Conservation (phyloP, 495 filamentous ascomycete species). For the Neurospora cerealis region DNA sequence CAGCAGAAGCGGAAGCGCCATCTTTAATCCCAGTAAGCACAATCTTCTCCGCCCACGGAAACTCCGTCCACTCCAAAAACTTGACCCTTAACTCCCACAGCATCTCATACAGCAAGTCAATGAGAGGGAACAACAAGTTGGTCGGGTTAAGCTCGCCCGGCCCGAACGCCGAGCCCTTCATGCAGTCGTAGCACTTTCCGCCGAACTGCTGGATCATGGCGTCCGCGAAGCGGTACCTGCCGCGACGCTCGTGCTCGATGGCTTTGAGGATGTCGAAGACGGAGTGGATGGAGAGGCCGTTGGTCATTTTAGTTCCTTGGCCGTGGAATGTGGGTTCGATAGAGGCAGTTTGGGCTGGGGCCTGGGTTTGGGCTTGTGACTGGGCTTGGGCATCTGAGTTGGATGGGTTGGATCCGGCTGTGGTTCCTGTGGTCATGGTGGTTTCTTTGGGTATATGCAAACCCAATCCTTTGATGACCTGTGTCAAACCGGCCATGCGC, state of each 20-base stretch:
- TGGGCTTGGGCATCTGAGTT: neutral
- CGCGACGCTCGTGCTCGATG: neutral
- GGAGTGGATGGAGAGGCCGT: neutral
- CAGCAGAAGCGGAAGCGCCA: neutral
- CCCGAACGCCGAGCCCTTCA: neutral
- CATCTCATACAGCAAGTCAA: slow-evolving; percentile 3
- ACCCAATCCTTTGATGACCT: neutral
- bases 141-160: neutral
- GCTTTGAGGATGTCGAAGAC: neutral
- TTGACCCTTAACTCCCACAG: neutral
- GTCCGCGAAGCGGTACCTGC: neutral
- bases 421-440: neutral
- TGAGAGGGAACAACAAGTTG: slow-evolving; percentile 6
- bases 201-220: neutral
- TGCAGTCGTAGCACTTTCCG: slow-evolving; percentile 1
- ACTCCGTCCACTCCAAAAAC: neutral
- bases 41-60: neutral
- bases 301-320: neutral
- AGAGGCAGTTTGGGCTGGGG: no score
- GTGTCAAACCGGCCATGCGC: neutral
- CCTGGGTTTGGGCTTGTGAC: no score
- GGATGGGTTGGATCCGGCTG: neutral
- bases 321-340: neutral
- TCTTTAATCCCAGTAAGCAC: neutral
- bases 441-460: neutral